A percentile compares a stretch with the other conserved stretches of the same genome.
phyloP scores from a whole-genome alignment of 1,139 yeast species.

The Debaryomycetaceae sp. region DNA sequence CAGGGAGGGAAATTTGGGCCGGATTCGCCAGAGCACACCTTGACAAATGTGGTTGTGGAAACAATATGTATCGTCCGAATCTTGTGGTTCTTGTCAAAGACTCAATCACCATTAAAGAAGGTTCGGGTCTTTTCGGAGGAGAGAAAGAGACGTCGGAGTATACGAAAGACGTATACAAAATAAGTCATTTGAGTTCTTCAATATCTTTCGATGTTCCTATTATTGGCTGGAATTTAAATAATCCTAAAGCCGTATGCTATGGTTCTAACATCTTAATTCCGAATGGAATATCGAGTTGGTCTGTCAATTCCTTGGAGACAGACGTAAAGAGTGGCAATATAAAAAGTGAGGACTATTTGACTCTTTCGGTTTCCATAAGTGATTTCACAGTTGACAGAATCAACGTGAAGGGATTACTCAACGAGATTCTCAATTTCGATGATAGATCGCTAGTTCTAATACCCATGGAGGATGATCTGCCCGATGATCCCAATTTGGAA shows the following conservation, averaged over 20 bases:
- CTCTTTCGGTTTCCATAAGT: conserved; percentile 31
- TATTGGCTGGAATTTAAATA: conserved; percentile 25
- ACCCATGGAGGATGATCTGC: conserved; percentile 1
- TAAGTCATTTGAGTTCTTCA: conserved; percentile 32
- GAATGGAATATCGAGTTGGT: conserved; percentile 37
- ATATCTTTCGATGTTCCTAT: conserved; percentile 33
- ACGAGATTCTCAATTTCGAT: conserved; percentile 10
- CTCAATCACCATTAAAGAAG: conserved; percentile 1
- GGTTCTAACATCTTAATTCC: conserved; percentile 35
- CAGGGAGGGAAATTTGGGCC: conserved; percentile 27
- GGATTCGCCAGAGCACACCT: conserved; percentile 39
- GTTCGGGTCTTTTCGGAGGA: background rate
- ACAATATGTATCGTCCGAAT: conserved; percentile 34
- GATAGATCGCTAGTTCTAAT: conserved; percentile 9
- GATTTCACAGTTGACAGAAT: conserved; percentile 35
- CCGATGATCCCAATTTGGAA: background rate
- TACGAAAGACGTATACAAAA: conserved; percentile 16
- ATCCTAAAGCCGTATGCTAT: conserved; percentile 23
- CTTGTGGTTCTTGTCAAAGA: conserved; percentile 24
- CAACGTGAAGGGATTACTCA: conserved; percentile 28
- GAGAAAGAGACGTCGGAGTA: background rate
- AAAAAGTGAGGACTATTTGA: conserved; percentile 24
- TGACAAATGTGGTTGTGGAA: conserved; percentile 34
- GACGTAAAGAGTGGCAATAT: conserved; percentile 9
- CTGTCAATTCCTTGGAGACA: conserved; percentile 9